A percentile compares a stretch with the other conserved stretches of the same genome.
Evolutionary conservation across 2,329 filamentous ascomycete species (phyloP).

Genomic region (Aspergillus glaucus): DNA sequence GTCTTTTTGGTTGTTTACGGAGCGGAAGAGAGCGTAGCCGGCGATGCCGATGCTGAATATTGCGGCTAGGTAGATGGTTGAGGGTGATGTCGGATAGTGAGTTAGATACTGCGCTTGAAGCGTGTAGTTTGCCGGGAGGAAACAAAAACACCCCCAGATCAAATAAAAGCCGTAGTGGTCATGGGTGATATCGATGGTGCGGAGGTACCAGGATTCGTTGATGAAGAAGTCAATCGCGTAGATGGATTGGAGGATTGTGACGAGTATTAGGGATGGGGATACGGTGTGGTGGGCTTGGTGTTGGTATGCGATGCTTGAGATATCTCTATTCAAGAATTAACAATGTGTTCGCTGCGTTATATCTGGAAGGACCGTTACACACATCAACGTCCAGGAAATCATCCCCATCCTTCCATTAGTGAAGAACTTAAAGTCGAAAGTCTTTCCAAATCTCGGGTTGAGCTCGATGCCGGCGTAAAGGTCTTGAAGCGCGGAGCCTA

Average conservation of each 20-base stretch:
- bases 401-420: conserved; percentile 46
- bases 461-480: conserved; percentile 45
- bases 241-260: conserved; percentile 39
- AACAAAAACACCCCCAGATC: conserved; percentile 42
- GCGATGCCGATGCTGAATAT: too few relatives aligned
- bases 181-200: conserved; percentile 39
- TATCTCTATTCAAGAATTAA: conserved; percentile 1
- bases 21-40: too few relatives aligned
- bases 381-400: conserved; percentile 31
- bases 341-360: not conserved
- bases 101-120: conserved; percentile 45
- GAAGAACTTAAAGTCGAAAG: conserved; percentile 45
- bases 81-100: conserved; percentile 26
- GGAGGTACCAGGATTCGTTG: conserved; percentile 45
- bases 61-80: not conserved
- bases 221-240: conserved; percentile 47
- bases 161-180: conserved; percentile 42
- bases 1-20: too few relatives aligned
- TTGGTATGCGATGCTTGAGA: conserved; percentile 1
- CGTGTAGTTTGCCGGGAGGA: conserved; percentile 43
- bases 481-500: conserved; percentile 35
- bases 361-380: too few relatives aligned
- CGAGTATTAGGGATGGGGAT: conserved; percentile 23
- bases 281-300: conserved; percentile 1
- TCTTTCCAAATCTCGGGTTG: conserved; percentile 39